A percentile compares a stretch with the other conserved stretches of the same genome.
Evolutionary conservation across 305 asterid genomes (phyloP).

Genomic region (Salvia sclarea): DNA sequence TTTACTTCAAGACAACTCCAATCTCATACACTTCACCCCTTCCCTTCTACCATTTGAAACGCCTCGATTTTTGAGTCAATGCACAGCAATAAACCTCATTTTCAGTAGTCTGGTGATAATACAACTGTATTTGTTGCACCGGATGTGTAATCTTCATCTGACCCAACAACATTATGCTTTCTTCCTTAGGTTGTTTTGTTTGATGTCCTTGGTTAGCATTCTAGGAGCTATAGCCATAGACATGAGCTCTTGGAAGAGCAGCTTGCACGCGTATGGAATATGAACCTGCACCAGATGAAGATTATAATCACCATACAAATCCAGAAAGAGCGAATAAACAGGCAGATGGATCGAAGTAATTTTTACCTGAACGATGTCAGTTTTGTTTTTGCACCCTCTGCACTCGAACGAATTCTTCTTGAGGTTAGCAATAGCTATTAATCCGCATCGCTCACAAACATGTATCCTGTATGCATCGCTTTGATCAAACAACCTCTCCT

Average conservation of each 20-base stretch:
- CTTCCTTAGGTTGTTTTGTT: constrained; percentile 58
- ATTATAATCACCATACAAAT: neutral
- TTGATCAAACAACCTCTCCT: constrained; percentile 92
- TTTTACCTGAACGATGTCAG: constrained; percentile 87
- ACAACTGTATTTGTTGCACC: neutral
- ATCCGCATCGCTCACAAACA: constrained; percentile 87
- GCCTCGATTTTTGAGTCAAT: neutral
- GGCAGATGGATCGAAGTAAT: neutral
- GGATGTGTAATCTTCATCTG: neutral
- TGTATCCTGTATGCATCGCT: constrained; percentile 96
- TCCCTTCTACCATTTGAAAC: neutral
- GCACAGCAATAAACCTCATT: neutral
- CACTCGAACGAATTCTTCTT: constrained; percentile 93
- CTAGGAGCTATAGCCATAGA: constrained; percentile 98
- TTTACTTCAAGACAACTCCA: too few relatives aligned
- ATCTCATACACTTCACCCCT: too few relatives aligned
- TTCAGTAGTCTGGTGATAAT: neutral
- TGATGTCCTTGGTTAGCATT: constrained; percentile 86
- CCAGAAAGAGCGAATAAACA: neutral
- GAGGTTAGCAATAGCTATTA: constrained; percentile 88
- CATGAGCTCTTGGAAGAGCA: constrained; percentile 96
- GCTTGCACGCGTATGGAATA: constrained; percentile 93
- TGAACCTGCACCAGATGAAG: constrained; percentile 62
- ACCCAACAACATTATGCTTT: constrained; percentile 42
- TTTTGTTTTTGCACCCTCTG: constrained; percentile 94